Conservation (phyloP, 139 green algal genomes). For the Chlamydomonas applanata region DNA sequence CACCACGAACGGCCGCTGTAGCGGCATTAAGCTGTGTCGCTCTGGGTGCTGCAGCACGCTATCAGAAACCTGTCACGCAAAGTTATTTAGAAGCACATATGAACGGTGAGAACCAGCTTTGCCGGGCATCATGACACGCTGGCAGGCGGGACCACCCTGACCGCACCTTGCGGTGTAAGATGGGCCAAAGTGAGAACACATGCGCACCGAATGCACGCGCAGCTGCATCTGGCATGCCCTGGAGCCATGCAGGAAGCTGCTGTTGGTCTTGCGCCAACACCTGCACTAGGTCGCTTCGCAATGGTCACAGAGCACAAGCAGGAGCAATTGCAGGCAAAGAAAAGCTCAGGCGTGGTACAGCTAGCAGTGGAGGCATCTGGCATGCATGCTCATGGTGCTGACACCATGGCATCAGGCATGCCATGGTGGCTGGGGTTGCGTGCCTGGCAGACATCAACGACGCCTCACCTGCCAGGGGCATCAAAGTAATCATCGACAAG, state of each 20-base stretch:
- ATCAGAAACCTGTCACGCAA: slow-evolving; percentile 11
- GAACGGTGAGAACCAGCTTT: too few relatives aligned
- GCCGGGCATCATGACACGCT: too few relatives aligned
- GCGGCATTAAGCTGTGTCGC: slow-evolving; percentile 65
- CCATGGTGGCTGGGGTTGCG: background rate
- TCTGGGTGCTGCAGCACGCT: slow-evolving; percentile 12
- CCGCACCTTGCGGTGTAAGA: slow-evolving; percentile 17
- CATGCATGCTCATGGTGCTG: too few relatives aligned
- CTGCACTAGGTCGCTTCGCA: slow-evolving; percentile 8
- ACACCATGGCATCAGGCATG: background rate
- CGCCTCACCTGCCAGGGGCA: slow-evolving; percentile 2
- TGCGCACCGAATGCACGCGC: background rate
- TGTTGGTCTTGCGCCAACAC: slow-evolving; percentile 2
- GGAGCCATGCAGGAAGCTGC: background rate
- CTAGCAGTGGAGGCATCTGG: too few relatives aligned
- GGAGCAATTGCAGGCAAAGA: too few relatives aligned
- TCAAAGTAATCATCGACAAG: slow-evolving; percentile 13
- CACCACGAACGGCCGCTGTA: slow-evolving; percentile 74
- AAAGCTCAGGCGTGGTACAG: too few relatives aligned
- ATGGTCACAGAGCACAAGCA: too few relatives aligned
- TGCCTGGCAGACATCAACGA: too few relatives aligned
- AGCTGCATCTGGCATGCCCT: background rate
- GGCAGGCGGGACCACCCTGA: background rate
- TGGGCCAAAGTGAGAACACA: slow-evolving; percentile 20
- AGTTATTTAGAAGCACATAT: too few relatives aligned